These are phyloP conservation scores for Cymodocea nodosa DNA, from an alignment of 116 monocot genomes.

Conservation along the genomic window DNA sequence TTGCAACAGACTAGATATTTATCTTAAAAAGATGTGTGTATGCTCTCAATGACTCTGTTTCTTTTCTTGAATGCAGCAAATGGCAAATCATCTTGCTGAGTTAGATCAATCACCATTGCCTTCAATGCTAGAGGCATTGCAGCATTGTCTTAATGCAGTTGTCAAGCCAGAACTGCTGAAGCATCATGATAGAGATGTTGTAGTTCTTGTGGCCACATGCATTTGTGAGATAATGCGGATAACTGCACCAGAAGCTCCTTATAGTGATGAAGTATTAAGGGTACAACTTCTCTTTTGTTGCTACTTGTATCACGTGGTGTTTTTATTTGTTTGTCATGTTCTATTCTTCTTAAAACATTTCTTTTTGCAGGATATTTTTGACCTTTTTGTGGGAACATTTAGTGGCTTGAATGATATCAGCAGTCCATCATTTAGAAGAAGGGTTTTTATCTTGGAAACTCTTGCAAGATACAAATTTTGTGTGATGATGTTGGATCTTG, in stretches of 20 bases:
- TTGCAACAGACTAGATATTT: too few relatives aligned
- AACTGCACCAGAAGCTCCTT: conserved; percentile 96
- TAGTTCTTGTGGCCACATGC: conserved; percentile 80
- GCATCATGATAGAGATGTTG: conserved; percentile 80
- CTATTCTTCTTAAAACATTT: neutral
- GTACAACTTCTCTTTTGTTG: conserved; percentile 20
- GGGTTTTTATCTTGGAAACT: conserved; percentile 85
- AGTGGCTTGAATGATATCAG: conserved; percentile 62
- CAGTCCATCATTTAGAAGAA: conserved; percentile 74
- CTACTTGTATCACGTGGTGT: neutral
- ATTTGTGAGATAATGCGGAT: conserved; percentile 92
- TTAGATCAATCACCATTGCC: conserved; percentile 67
- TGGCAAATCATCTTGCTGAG: conserved; percentile 54
- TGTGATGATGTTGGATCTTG: conserved; percentile 98
- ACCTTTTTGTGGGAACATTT: conserved; percentile 78
- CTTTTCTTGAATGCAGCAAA: conserved; percentile 39
- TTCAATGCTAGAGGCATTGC: conserved; percentile 54
- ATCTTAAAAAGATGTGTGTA: neutral
- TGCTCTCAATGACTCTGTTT: neutral
- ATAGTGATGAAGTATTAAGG: conserved; percentile 79
- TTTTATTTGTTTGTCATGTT: neutral
- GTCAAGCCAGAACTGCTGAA: conserved; percentile 60
- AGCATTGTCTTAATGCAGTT: conserved; percentile 58
- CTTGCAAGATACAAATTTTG: conserved; percentile 90
- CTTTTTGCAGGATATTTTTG: conserved; percentile 80